Evolutionary conservation across 495 filamentous ascomycete species (phyloP).

Genomic region (Annulohypoxylon maeteangense): DNA sequence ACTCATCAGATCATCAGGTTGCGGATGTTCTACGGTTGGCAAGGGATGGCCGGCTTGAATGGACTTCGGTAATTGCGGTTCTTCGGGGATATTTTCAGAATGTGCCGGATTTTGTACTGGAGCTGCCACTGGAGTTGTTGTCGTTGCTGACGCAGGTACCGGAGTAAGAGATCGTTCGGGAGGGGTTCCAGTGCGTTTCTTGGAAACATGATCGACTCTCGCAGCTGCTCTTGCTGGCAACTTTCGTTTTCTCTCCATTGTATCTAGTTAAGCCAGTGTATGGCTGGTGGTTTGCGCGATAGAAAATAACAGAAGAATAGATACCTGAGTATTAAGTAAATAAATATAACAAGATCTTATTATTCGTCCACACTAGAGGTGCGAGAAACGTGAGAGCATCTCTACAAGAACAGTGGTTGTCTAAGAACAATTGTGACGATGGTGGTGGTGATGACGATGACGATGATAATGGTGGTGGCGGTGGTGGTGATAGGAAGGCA

Average conservation of each 20-base stretch:
- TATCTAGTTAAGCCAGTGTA: not conserved
- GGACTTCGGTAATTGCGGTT: slow-evolving; percentile 70
- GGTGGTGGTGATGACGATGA: not conserved
- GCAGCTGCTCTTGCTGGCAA: slow-evolving; percentile 64
- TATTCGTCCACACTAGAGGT: slow-evolving; percentile 1
- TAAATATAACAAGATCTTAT: not conserved
- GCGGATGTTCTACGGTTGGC: slow-evolving; percentile 76
- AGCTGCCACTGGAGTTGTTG: slow-evolving; percentile 6
- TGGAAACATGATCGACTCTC: slow-evolving; percentile 60
- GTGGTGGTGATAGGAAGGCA: no score
- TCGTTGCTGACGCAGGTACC: slow-evolving; percentile 46
- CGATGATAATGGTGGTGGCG: not conserved
- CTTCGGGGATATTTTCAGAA: slow-evolving; percentile 47
- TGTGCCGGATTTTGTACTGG: slow-evolving; percentile 47
- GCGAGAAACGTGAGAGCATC: slow-evolving; percentile 14
- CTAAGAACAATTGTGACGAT: not conserved
- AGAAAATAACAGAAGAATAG: not conserved
- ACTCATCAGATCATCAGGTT: slow-evolving; percentile 68
- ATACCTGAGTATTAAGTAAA: not conserved
- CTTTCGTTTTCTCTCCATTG: slow-evolving; percentile 68
- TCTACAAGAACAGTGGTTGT: not conserved
- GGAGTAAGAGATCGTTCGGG: slow-evolving; percentile 53
- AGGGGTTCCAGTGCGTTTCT: slow-evolving; percentile 60
- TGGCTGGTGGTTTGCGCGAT: not conserved
- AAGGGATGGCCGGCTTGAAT: slow-evolving; percentile 69